Percentiles rank a stretch among this genome's conserved stretches.
Conservation (phyloP, 2,329 filamentous ascomycete species). For the Plectosphaerella plurivora region DNA sequence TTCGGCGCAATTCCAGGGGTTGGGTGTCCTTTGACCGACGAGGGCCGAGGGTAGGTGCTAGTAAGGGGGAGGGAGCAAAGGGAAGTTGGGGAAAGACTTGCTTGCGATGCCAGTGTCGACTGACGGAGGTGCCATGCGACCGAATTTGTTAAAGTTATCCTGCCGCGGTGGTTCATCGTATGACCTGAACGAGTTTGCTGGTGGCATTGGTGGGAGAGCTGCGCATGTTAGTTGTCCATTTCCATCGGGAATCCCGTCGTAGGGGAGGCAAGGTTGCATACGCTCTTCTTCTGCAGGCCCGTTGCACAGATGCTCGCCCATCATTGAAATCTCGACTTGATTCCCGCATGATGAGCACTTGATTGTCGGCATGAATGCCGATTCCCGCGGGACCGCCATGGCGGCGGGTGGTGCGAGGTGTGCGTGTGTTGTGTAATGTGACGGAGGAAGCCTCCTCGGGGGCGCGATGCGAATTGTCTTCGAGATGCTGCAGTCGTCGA, state of each 20-base stretch:
- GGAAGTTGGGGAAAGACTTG: constrained; percentile 24
- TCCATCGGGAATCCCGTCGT: neutral
- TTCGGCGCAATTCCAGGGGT: neutral
- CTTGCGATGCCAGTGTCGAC: constrained; percentile 51
- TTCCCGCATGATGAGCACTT: constrained; percentile 79
- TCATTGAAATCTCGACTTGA: constrained; percentile 76
- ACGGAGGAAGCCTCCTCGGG: no score
- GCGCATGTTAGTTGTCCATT: neutral
- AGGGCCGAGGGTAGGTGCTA: neutral
- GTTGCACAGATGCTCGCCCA: constrained; percentile 79
- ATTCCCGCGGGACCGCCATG: constrained; percentile 54
- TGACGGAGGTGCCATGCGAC: constrained; percentile 35
- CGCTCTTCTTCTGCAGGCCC: constrained; percentile 30
- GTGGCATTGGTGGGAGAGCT: constrained; percentile 34
- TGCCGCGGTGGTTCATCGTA: constrained; percentile 18
- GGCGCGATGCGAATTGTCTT: no score
- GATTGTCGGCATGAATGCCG: constrained; percentile 72
- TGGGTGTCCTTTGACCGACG: neutral
- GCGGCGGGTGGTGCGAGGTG: constrained; percentile 16
- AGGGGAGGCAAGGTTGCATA: neutral
- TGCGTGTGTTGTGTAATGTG: no score
- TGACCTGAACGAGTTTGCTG: constrained; percentile 20
- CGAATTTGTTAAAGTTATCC: constrained; percentile 32
- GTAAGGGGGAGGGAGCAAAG: neutral
- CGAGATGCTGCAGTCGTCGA: no score